Evolutionary conservation across 257 asterid species (phyloP).

Genomic region (Solanum habrochaites): DNA sequence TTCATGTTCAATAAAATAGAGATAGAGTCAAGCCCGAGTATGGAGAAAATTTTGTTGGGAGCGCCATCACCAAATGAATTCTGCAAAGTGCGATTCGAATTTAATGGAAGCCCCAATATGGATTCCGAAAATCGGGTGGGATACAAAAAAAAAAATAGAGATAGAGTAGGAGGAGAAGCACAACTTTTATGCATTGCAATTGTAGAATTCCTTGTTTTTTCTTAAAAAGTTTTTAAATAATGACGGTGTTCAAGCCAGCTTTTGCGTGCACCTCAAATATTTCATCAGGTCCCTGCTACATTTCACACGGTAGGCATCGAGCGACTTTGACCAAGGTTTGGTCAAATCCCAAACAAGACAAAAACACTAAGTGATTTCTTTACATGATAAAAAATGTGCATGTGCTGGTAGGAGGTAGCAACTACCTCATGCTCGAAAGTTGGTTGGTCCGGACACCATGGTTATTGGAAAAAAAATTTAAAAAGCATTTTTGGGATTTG

Average conservation of each 20-base stretch:
- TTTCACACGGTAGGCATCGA: not conserved
- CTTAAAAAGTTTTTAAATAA: not conserved
- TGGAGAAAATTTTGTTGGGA: no score
- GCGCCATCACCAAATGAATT: fast-evolving
- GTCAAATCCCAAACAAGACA: not conserved
- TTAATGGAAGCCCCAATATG: no score
- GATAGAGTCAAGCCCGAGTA: not conserved
- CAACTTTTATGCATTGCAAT: not conserved
- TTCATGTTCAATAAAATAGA: not conserved
- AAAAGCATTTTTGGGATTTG: not conserved
- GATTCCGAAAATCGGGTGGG: no score
- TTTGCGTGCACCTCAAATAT: not conserved
- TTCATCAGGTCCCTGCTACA: not conserved
- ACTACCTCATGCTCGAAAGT: not conserved
- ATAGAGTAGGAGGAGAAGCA: not conserved
- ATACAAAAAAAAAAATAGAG: not conserved
- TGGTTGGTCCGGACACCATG: not conserved
- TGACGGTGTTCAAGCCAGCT: not conserved
- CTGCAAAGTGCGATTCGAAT: no score
- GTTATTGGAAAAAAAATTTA: not conserved
- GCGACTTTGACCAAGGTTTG: not conserved
- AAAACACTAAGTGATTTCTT: not conserved
- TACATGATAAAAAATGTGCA: not conserved
- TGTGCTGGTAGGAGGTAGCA: not conserved
- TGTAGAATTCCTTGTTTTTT: not conserved